phyloP scores from a whole-genome alignment of 345 rosid species.

The Linum tenue region DNA sequence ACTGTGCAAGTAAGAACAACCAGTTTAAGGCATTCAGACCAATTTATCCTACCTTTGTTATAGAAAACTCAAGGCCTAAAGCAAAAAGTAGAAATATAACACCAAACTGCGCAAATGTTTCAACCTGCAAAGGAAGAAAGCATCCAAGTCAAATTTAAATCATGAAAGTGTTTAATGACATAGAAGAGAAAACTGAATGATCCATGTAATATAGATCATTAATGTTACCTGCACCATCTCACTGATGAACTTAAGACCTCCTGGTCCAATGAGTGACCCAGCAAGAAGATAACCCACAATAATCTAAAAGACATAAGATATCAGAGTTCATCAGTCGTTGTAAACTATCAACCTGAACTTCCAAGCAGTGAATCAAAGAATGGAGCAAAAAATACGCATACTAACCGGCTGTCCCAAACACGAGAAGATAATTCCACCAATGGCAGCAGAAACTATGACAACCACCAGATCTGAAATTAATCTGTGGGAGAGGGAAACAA shows the following conservation, averaged over 20 bases:
- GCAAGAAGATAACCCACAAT: conserved; percentile 99
- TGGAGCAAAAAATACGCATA: conserved; percentile 13
- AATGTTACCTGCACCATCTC: conserved; percentile 95
- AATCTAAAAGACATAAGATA: conserved; percentile 32
- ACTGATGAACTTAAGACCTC: conserved; percentile 90
- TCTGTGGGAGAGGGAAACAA: conserved; percentile 34
- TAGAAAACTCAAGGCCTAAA: conserved; percentile 92
- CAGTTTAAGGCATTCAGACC: background rate
- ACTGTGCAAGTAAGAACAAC: background rate
- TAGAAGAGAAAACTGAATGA: background rate
- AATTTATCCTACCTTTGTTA: conserved; percentile 61
- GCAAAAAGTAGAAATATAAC: conserved; percentile 99
- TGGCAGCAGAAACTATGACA: conserved; percentile 93
- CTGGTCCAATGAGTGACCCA: conserved; percentile 96
- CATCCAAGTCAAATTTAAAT: background rate
- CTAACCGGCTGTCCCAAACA: conserved; percentile 98
- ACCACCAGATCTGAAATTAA: conserved; percentile 95
- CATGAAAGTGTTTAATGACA: background rate
- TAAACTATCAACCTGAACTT: background rate
- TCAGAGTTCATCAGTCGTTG: conserved; percentile 13
- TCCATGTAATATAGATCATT: background rate
- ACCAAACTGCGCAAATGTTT: conserved; percentile 95
- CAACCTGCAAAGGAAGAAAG: conserved; percentile 46
- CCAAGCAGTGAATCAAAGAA: conserved; percentile 14
- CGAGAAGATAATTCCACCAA: conserved; percentile 91